A percentile compares a stretch with the other conserved stretches of the same genome.
Evolutionary conservation across 2,329 filamentous ascomycete genomes (phyloP).

Genomic region (Aspergillus thermomutatus): DNA sequence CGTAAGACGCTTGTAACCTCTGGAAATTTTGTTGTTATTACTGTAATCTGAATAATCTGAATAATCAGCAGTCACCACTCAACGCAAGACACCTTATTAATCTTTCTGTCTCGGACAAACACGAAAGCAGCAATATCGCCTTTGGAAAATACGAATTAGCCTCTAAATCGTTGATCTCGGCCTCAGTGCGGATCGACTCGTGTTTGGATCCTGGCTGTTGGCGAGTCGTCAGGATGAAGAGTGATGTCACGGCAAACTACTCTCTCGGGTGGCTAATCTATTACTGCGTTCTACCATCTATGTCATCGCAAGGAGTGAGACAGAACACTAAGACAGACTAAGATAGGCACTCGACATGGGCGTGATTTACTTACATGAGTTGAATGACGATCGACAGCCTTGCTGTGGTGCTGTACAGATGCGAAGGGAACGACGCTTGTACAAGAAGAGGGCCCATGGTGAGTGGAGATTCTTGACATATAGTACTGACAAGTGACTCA

Average conservation of each 20-base stretch:
- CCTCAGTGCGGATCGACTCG: background rate
- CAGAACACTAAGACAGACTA: background rate
- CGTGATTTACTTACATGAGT: too few relatives aligned
- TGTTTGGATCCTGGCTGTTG: background rate
- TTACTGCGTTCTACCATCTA: too few relatives aligned
- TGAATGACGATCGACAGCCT: too few relatives aligned
- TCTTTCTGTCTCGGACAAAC: background rate
- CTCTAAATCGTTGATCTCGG: background rate
- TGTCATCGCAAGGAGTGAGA: background rate
- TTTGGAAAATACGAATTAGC: background rate
- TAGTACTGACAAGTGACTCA: too few relatives aligned
- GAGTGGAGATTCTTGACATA: too few relatives aligned
- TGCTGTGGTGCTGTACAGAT: too few relatives aligned
- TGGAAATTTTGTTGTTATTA: background rate
- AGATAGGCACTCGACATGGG: background rate
- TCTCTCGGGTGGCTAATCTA: background rate
- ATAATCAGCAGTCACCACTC: too few relatives aligned
- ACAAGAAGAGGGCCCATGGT: too few relatives aligned
- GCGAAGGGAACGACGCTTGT: too few relatives aligned
- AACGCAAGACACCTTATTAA: background rate
- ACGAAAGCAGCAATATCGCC: background rate
- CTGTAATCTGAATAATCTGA: too few relatives aligned
- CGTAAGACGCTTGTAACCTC: background rate
- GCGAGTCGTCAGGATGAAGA: background rate
- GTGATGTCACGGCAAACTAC: background rate